Base-by-base conservation (phyloP, 1,284 basidiomycete genomes). In the Pholiota adiposa region DNA sequence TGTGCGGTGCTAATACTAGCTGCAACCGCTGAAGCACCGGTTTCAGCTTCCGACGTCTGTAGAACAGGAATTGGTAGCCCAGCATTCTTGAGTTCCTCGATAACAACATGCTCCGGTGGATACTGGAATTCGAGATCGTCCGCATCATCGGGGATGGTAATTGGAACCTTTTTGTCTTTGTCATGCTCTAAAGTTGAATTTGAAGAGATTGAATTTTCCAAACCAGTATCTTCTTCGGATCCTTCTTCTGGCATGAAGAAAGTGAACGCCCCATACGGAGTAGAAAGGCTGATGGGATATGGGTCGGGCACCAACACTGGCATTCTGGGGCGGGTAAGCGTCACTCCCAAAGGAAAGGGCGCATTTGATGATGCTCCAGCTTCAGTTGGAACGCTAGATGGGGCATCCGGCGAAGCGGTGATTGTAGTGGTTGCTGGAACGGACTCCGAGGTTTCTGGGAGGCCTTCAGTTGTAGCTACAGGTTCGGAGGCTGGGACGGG, bases 231-330 rank as follows among this genome's bases (percentile, higher is more conserved):
- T 21, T 70, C 72, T 43, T 73, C 73, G 11, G 63, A 71, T 4
- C 21, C 63, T 43, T 70, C 68, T 16, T 69, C 63, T 38, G 63
- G 60, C 16, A 65, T 63, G 44, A 60, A 18, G 34, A 62, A 60
- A 34, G 6, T n/a, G 29, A 57, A 43, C 16, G 54, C 50, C 23
- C 64, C 51, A 21, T 65, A 68, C 9, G 77, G 78, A 1, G 78
- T 78, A 3, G 79, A 79, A 33, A 80, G 67, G 55, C 75, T 77
- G 55, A 76, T 75, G 1, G 78, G 78, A 63, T 76, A 80, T 9
- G 78, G 76, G 63, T 79, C 78, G 23, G 71, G 44, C 58, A 71
- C 67, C 9, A 79, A 62, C 54, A 75, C 60, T n/a, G 74, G 75
- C 23, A 72, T 67, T 19, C 68, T 69, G 4, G 74, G 56, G 36